A percentile compares a stretch with the other conserved stretches of the same genome.
Evolutionary conservation across 2,329 filamentous ascomycete genomes (phyloP).

Genomic region (Exophiala calicioides): DNA sequence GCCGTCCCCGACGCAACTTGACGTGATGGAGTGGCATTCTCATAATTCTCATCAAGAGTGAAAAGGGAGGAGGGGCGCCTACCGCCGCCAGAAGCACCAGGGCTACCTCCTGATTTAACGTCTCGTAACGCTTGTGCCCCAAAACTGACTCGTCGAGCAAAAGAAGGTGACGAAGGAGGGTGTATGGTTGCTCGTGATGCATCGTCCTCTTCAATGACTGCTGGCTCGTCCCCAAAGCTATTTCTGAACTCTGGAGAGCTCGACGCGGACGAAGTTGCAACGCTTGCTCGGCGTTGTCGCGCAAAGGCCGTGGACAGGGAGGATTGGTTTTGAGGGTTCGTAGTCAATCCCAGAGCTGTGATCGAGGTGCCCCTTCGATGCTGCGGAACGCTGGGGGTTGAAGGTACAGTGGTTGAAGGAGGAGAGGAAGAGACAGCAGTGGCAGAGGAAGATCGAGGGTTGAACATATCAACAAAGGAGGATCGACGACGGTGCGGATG

Average conservation of each 20-base stretch:
- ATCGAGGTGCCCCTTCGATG: slow-evolving; percentile 70
- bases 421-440: slow-evolving; percentile 43
- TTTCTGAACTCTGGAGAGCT: slow-evolving; percentile 39
- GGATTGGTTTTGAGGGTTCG: slow-evolving; percentile 58
- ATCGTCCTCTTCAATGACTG: slow-evolving; percentile 67
- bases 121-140: slow-evolving; percentile 76
- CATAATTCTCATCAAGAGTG: slow-evolving; percentile 30
- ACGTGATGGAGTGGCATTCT: slow-evolving; percentile 26
- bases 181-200: slow-evolving; percentile 65
- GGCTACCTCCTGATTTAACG: slow-evolving; percentile 63
- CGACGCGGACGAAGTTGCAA: slow-evolving; percentile 62
- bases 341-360: slow-evolving; percentile 68
- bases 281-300: slow-evolving; percentile 62
- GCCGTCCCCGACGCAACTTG: slow-evolving; percentile 29
- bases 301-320: slow-evolving; percentile 53
- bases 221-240: slow-evolving; percentile 40
- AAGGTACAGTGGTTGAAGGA: slow-evolving; percentile 51
- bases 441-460: slow-evolving; percentile 46
- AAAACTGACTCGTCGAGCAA: slow-evolving; percentile 81
- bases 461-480: slow-evolving; percentile 48
- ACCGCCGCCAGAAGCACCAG: slow-evolving; percentile 66
- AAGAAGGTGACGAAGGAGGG: slow-evolving; percentile 71
- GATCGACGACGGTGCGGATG: slow-evolving; percentile 46
- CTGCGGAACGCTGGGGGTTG: slow-evolving; percentile 51
- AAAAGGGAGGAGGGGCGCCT: slow-evolving; percentile 55